A percentile compares a stretch with the other conserved stretches of the same genome.
phyloP scores from a whole-genome alignment of 371 early-diverging fungal species.

The Rhizopus sp. region DNA sequence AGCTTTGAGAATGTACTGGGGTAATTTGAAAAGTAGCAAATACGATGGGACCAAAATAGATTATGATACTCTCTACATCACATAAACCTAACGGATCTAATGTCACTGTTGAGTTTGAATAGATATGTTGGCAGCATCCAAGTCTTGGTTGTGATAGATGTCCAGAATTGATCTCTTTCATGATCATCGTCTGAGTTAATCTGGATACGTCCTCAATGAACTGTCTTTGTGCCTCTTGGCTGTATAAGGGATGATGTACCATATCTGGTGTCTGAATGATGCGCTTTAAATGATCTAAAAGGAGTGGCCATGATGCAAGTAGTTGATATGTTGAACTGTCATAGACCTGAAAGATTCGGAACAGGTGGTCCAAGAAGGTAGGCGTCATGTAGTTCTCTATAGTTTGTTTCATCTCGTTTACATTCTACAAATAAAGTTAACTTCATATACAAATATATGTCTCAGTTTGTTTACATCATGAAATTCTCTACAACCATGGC shows the following conservation, averaged over 20 bases:
- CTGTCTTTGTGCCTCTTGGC: slow-evolving; percentile 3
- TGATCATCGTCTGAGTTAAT: not conserved
- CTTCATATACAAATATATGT: not conserved
- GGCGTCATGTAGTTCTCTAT: slow-evolving; percentile 3
- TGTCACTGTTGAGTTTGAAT: slow-evolving; percentile 23
- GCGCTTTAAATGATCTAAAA: too few species aligned
- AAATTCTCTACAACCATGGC: not conserved
- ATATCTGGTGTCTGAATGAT: not conserved
- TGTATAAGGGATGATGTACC: not conserved
- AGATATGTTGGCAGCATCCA: slow-evolving; percentile 31
- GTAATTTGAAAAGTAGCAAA: slow-evolving; percentile 36
- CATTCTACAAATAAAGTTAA: slow-evolving; percentile 3
- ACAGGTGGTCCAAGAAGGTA: slow-evolving; percentile 2
- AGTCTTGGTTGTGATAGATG: not conserved
- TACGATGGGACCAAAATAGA: slow-evolving; percentile 32
- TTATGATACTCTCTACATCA: slow-evolving; percentile 30
- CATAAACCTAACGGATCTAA: slow-evolving; percentile 22
- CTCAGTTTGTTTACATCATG: not conserved
- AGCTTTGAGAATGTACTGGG: not conserved
- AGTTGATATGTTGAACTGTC: slow-evolving; percentile 11
- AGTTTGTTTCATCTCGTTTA: not conserved
- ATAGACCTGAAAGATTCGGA: slow-evolving; percentile 25
- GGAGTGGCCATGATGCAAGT: slow-evolving; percentile 12
- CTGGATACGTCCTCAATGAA: not conserved
- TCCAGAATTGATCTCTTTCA: too few species aligned